Evolutionary conservation across 2,329 filamentous ascomycete species (phyloP), one percentile per base, ranked within the genome.

Genomic region (Fusarium napiforme): DNA sequence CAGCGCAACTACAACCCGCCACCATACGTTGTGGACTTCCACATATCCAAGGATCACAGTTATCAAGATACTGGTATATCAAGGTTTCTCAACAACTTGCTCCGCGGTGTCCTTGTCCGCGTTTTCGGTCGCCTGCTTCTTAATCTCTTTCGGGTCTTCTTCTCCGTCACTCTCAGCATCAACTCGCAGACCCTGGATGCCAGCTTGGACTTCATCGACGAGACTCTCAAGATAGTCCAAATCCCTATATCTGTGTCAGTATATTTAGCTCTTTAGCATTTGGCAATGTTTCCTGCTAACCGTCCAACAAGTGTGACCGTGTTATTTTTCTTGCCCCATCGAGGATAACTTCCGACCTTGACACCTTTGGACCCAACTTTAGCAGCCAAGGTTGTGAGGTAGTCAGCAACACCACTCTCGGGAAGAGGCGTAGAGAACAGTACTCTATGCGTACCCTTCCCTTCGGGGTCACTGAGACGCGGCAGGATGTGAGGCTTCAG

Each of bases 311-410:
- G 85, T 16, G 96, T 98, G 53, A 98, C 94, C 0, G 95, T 96
- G 82, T 98, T 98, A 72, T 87, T 87, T 78, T 90, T 90, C 86
- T 94, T 96, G 9, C 93, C 94, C 95, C 95, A 98, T 62, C 94
- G 87, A 40, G 96, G 96, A 83, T 99, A 98, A 82, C 94, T 97
- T 52, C 96, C 96, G 21, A 98, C 94, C 84, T 98, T 98, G 78
- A 98, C 88, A 7, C 94, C 95, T 78, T 89, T 90, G 2, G 90
- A 85, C 80, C 91, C 92, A 28, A 95, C 93, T 81, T 90, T 90
- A 34, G 85, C 88, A 9, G 95, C 93, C 71, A 98, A 84, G 73
- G 93, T 88, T 2, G 94, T 96, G 78, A 99, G 85, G 80, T 93
- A 98, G 23, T 87, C 89, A 18, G 96, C 96, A 37, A 98, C 91